Evolutionary conservation across 2,329 filamentous ascomycete genomes (phyloP).

Genomic region (Ceratocystis eucalypticola): DNA sequence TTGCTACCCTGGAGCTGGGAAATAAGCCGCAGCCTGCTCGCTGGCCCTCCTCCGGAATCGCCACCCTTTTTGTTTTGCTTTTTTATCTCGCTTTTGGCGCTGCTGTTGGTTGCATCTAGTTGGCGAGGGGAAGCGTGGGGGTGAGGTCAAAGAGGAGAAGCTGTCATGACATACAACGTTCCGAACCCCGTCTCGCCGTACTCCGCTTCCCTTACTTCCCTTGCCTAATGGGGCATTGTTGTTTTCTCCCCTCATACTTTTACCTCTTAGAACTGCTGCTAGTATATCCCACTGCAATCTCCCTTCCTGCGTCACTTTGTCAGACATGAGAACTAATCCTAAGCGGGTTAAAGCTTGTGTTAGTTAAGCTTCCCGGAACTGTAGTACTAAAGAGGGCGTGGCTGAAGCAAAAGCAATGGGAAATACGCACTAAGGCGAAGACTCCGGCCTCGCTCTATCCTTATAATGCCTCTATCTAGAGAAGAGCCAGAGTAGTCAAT

Average conservation of each 20-base stretch:
- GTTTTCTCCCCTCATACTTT: not conserved
- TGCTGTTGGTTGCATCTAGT: not conserved
- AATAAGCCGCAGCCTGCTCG: not conserved
- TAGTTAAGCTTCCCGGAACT: not conserved
- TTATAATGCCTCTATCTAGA: not conserved
- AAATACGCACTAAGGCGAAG: not conserved
- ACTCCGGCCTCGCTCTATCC: slow-evolving; percentile 14
- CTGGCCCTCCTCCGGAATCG: not conserved
- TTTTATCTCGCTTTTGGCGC: no score
- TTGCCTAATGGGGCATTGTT: not conserved
- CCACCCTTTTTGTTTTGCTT: not conserved
- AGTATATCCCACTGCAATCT: not conserved
- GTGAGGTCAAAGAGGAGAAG: not conserved
- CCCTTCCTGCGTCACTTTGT: not conserved
- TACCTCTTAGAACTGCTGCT: not conserved
- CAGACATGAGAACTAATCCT: not conserved
- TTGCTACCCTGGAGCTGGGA: not conserved
- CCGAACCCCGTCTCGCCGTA: no score
- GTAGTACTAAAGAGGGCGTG: not conserved
- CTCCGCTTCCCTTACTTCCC: no score
- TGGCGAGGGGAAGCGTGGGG: not conserved
- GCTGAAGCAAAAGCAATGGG: not conserved
- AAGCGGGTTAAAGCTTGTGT: slow-evolving; percentile 4
- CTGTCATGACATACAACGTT: not conserved
- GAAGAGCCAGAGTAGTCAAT: not conserved